phyloP scores from a whole-genome alignment of 2,329 filamentous ascomycete species.

The Blastomyces emzantsi region DNA sequence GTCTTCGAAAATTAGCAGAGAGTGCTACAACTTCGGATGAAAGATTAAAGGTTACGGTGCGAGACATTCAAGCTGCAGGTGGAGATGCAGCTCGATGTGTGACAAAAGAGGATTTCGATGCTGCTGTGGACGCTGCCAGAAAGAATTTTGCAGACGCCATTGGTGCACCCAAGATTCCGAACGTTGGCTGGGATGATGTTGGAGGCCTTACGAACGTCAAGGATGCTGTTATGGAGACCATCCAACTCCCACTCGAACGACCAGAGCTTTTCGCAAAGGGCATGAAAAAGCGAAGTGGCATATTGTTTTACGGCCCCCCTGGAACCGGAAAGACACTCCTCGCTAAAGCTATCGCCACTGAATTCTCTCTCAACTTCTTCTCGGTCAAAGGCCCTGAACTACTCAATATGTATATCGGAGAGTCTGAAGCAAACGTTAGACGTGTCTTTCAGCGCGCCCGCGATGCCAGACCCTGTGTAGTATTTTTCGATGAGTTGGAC shows the following conservation, averaged over 20 bases:
- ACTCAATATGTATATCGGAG: conserved; percentile 99
- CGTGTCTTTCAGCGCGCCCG: conserved; percentile 99
- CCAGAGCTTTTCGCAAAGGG: conserved; percentile 99
- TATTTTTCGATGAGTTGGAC: conserved; percentile 97
- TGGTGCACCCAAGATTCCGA: conserved; percentile 94
- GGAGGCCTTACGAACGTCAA: conserved; percentile 97
- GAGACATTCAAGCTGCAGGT: conserved; percentile 82
- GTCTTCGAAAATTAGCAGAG: conserved; percentile 62
- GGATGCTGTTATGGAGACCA: conserved; percentile 97
- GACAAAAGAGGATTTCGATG: conserved; percentile 74
- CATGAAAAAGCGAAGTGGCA: conserved; percentile 93
- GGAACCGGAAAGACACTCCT: conserved; percentile 99
- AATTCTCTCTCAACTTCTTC: conserved; percentile 99
- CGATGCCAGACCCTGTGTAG: conserved; percentile 92
- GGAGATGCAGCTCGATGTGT: conserved; percentile 70
- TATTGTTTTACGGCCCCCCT: conserved; percentile 95
- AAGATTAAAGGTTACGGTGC: conserved; percentile 48
- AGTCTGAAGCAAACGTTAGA: conserved; percentile 99
- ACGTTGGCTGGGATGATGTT: conserved; percentile 99
- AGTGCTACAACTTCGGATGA: conserved; percentile 21
- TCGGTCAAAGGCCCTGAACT: conserved; percentile 98
- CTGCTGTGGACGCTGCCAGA: conserved; percentile 87
- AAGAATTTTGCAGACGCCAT: conserved; percentile 99
- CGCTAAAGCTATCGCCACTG: conserved; percentile 98
- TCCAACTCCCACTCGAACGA: conserved; percentile 98